These are phyloP conservation scores for Rhynchospora tenuis DNA, from an alignment of 176 grass and related monocot species.

Conservation along the genomic window DNA sequence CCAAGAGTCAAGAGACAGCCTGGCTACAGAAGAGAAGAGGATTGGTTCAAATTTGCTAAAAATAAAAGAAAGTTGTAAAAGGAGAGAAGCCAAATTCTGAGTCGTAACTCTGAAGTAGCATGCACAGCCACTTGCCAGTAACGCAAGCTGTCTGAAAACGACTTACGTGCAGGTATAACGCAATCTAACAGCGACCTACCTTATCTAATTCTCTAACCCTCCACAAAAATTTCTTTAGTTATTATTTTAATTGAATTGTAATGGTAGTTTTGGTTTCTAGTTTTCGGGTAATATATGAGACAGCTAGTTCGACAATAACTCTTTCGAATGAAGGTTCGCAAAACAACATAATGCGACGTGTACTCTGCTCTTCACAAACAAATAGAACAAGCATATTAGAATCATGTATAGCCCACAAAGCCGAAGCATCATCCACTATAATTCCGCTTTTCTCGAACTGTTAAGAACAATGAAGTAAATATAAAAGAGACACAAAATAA, in stretches of 20 bases:
- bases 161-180: not conserved
- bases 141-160: constrained; percentile 17
- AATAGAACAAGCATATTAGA: not conserved
- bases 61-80: not conserved
- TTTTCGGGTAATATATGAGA: not conserved
- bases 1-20: constrained; percentile 12
- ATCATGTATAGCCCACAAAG: not conserved
- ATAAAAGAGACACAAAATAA: too few relatives aligned
- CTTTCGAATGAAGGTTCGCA: not conserved
- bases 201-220: not conserved
- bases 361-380: not conserved
- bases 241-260: not conserved
- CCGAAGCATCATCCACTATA: not conserved
- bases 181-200: not conserved
- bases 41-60: not conserved
- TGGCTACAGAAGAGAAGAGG: not conserved
- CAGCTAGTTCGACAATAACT: not conserved
- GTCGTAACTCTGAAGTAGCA: not conserved
- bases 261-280: constrained; percentile 8
- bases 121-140: constrained; percentile 9
- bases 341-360: not conserved
- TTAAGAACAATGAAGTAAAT: too few relatives aligned
- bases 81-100: not conserved
- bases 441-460: not conserved
- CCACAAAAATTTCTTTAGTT: constrained; percentile 2